These are phyloP conservation scores for Usnea hakonensis DNA, from an alignment of 495 filamentous ascomycete species.

Conservation along the genomic window DNA sequence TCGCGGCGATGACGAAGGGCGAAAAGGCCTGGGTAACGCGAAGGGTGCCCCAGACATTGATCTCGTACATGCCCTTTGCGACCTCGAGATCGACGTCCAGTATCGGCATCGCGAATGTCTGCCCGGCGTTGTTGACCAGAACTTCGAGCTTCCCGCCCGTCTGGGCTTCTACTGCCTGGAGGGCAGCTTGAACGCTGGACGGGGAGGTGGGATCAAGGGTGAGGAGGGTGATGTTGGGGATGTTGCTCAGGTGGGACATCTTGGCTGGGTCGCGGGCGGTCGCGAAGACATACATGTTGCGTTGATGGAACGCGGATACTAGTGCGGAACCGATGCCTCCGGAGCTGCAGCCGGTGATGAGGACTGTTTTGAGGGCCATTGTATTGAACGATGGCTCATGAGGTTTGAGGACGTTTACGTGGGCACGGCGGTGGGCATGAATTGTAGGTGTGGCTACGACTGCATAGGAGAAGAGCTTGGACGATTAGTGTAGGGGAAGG, in stretches of 20 bases:
- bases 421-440: too few species aligned
- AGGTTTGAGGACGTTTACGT: too few species aligned
- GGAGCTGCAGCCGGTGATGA: conserved; percentile 43
- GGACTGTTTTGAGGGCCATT: conserved; percentile 20
- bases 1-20: conserved; percentile 35
- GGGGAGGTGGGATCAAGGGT: conserved; percentile 32
- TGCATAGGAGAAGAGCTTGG: too few species aligned
- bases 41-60: conserved; percentile 36
- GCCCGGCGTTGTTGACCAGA: conserved; percentile 41
- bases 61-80: conserved; percentile 37
- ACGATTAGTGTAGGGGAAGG: too few species aligned
- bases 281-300: conserved; percentile 38
- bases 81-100: conserved; percentile 32
- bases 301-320: conserved; percentile 32
- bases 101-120: conserved; percentile 27
- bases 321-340: conserved; percentile 39
- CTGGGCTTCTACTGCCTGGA: conserved; percentile 9
- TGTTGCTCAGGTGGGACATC: conserved; percentile 23
- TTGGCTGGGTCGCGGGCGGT: conserved; percentile 39
- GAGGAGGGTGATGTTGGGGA: conserved; percentile 28
- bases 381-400: too few species aligned
- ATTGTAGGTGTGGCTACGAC: too few species aligned
- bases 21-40: conserved; percentile 36
- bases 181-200: conserved; percentile 26
- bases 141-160: conserved; percentile 30